Base-by-base conservation (phyloP, 352 stramenopile species). In the Aphanomyces cochlioides region DNA sequence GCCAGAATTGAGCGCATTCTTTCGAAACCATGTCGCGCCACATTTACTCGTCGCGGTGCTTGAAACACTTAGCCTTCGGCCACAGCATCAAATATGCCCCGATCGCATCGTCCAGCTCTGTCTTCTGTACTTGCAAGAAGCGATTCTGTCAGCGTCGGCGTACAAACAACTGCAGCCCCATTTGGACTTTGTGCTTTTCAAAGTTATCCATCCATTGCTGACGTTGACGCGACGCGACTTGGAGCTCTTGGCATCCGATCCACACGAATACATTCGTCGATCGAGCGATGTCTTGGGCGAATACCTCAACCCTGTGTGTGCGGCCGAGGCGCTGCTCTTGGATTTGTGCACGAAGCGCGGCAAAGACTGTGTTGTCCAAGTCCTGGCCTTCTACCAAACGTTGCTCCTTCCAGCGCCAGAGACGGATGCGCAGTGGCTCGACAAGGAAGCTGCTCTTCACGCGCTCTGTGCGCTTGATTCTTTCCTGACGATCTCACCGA, bases 121-220 rank as follows among this genome's bases (percentile, higher is more conserved):
- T 56, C 47, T 84, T 37, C 89, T 79, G 39, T 96, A 90, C 79
- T 73, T 96, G 6, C 77, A 87, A 68, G 67, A 87, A 40, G 81
- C 83, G 12, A 79, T 92, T 15, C 87, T 96, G 65, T 73, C 96
- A 39, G 84, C 85, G 7, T 73, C 80, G 3, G 92, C 88, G 1
- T 97, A 96, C 79, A 94, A 95, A 74, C 66, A 96, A 13, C 75
- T 97, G 17, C 95, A 96, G 73, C 90, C 90, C 28, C 88, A 97
- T 75, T 78, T 97, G 61, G 87, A 96, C 65, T 96, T 96, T 76
- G 74, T 97, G 17, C 73, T 97, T 10, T 96, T 96, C 72, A 83
- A 96, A 73, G 88, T 94, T 3, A 86, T 89, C 53, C 96, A 96
- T 72, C 89, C 64, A 10, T 21, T 70, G 21, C 47, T 70, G 36